Conservation (phyloP, 2,329 filamentous ascomycete species). For the Cadophora malorum region DNA sequence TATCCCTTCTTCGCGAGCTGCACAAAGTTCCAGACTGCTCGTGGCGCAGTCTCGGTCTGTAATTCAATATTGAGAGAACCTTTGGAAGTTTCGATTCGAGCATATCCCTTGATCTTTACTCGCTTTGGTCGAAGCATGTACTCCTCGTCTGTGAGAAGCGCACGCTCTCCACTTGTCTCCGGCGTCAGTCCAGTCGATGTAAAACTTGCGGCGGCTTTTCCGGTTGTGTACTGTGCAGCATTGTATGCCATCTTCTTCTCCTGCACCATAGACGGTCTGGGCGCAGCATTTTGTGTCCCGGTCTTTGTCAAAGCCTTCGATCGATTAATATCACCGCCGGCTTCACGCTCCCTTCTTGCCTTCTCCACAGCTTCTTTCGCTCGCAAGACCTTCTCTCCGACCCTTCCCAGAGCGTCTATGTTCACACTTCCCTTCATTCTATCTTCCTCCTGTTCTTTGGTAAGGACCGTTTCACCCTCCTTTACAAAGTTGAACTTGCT, state of each 20-base stretch:
- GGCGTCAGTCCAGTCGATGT: conserved; percentile 94
- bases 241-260: conserved; percentile 76
- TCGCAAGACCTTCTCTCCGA: conserved; percentile 81
- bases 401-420: conserved; percentile 76
- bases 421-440: conserved; percentile 76
- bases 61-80: conserved; percentile 89
- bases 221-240: conserved; percentile 88
- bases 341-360: conserved; percentile 76
- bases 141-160: conserved; percentile 89
- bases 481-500: conserved; percentile 88
- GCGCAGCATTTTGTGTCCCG: conserved; percentile 42
- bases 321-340: conserved; percentile 63
- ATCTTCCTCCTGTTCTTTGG: conserved; percentile 73
- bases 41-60: conserved; percentile 87
- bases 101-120: conserved; percentile 90
- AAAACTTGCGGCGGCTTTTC: conserved; percentile 89
- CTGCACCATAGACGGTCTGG: conserved; percentile 54
- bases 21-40: conserved; percentile 97
- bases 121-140: conserved; percentile 93
- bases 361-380: conserved; percentile 95
- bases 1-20: conserved; percentile 87
- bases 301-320: conserved; percentile 50
- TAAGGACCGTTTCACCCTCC: conserved; percentile 75
- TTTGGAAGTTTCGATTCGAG: conserved; percentile 83
- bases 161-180: conserved; percentile 85